A percentile compares a stretch with the other conserved stretches of the same genome.
Evolutionary conservation across 1,139 yeast genomes (phyloP).

Genomic region (Nakaseomyces bracarensis): DNA sequence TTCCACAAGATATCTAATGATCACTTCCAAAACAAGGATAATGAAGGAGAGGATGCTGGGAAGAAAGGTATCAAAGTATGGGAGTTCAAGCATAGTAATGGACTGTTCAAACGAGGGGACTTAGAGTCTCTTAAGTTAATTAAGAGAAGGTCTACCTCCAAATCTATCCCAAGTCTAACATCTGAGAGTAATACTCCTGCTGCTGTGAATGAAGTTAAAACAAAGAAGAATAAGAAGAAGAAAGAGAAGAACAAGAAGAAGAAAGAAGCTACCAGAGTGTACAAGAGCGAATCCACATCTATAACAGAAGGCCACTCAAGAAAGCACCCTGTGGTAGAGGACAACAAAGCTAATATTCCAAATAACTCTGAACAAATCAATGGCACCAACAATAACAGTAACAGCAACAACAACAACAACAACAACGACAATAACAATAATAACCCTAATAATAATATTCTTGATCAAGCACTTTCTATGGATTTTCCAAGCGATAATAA

Average conservation of each 20-base stretch:
- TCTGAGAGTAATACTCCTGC: neutral
- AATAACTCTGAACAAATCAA: too few species aligned
- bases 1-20: constrained; percentile 53
- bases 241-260: neutral
- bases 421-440: constrained; percentile 8
- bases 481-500: neutral
- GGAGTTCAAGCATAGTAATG: constrained; percentile 67
- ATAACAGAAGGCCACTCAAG: too few species aligned
- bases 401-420: constrained; percentile 4
- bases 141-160: constrained; percentile 51
- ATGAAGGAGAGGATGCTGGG: neutral
- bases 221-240: neutral
- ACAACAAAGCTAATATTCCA: too few species aligned
- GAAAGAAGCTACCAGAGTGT: neutral
- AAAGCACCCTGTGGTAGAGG: neutral
- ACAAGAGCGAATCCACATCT: neutral
- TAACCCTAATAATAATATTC: constrained; percentile 6
- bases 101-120: constrained; percentile 59
- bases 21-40: constrained; percentile 17
- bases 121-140: constrained; percentile 48
- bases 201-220: neutral
- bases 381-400: constrained; percentile 2
- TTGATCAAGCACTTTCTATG: neutral
- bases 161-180: constrained; percentile 23
- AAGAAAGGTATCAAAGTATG: constrained; percentile 33